A percentile compares a stretch with the other conserved stretches of the same genome.
Conservation (phyloP, 2,329 filamentous ascomycete genomes). For the Hyphodiscus sp. region DNA sequence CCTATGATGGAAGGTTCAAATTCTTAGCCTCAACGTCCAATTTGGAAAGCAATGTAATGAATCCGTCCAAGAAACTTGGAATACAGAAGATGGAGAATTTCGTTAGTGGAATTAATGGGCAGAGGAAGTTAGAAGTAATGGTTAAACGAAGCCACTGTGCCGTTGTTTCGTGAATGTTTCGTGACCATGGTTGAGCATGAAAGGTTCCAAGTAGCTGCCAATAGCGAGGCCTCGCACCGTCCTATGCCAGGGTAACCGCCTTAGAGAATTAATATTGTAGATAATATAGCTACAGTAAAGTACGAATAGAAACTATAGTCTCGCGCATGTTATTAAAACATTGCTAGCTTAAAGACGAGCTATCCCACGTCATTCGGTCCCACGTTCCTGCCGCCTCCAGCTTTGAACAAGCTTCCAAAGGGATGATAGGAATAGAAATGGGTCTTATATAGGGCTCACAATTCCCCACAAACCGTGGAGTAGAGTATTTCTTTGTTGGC, state of each 20-base stretch:
- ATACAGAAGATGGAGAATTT: neutral
- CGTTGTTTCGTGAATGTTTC: neutral
- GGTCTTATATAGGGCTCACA: too few species aligned
- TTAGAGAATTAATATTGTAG: neutral
- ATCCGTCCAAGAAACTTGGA: neutral
- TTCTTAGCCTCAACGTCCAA: neutral
- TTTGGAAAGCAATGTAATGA: neutral
- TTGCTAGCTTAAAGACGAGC: too few species aligned
- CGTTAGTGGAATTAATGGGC: neutral
- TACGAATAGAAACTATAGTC: neutral
- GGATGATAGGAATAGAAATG: too few species aligned
- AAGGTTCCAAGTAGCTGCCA: neutral
- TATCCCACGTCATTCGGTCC: too few species aligned
- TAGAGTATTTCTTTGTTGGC: too few species aligned
- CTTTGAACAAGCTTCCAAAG: too few species aligned
- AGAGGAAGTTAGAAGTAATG: neutral
- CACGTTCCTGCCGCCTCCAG: too few species aligned
- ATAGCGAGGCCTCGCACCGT: neutral
- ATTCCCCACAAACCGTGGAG: too few species aligned
- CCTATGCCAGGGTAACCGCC: neutral
- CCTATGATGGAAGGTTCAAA: neutral
- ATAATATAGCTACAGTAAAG: neutral
- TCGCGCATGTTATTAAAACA: neutral
- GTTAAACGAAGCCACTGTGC: neutral
- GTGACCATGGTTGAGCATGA: neutral